phyloP scores from a whole-genome alignment of 139 green algal species.

The Asterochloris sp. region DNA sequence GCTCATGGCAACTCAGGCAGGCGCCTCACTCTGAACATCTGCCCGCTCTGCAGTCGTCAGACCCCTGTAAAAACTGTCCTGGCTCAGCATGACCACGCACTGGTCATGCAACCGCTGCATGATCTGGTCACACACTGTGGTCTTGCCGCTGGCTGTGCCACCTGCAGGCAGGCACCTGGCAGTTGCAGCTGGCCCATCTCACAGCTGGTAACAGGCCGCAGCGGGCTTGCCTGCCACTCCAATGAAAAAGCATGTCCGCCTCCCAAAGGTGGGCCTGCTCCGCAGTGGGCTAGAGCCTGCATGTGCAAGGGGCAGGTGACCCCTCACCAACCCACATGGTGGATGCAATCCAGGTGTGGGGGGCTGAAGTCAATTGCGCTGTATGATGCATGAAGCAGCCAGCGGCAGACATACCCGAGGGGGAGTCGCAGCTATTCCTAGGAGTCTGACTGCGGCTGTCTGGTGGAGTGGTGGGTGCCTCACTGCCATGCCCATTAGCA shows the following conservation, averaged over 20 bases:
- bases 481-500: too few species aligned
- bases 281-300: too few species aligned
- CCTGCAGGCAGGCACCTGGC: neutral
- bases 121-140: constrained; percentile 92
- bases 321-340: too few species aligned
- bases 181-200: too few species aligned
- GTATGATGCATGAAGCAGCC: too few species aligned
- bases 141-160: constrained; percentile 84
- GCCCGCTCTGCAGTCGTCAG: constrained; percentile 66
- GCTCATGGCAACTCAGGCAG: neutral
- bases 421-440: too few species aligned
- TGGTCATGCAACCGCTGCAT: constrained; percentile 72
- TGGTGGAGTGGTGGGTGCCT: too few species aligned
- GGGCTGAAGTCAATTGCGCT: too few species aligned
- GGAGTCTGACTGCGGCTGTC: too few species aligned
- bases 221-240: neutral
- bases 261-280: neutral
- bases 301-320: too few species aligned
- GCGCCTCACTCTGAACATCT: constrained; percentile 36
- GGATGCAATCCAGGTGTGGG: too few species aligned
- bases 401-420: too few species aligned
- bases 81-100: constrained; percentile 84
- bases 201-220: neutral
- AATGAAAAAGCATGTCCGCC: constrained; percentile 4
- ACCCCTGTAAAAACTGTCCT: constrained; percentile 94